Evolutionary conservation across 2,329 filamentous ascomycete species (phyloP).

Genomic region (Tolypocladium capitatum): DNA sequence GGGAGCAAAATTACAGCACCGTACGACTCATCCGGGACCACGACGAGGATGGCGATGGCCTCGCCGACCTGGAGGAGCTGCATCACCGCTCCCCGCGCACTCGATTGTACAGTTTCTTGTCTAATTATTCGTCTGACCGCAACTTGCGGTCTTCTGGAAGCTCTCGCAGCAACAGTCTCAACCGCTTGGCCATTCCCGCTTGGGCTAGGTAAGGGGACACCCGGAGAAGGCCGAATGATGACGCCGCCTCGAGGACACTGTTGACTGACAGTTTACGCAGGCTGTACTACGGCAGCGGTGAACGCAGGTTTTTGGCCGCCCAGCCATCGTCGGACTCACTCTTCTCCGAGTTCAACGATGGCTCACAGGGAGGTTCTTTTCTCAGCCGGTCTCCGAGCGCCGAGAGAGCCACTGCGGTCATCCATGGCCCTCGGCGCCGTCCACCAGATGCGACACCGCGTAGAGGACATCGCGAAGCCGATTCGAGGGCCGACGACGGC

Average conservation of each 20-base stretch:
- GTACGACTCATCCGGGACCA: constrained; percentile 38
- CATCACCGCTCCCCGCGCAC: constrained; percentile 39
- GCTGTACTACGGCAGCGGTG: constrained; percentile 59
- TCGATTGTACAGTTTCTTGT: constrained; percentile 38
- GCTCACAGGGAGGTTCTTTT: constrained; percentile 31
- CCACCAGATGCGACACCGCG: constrained; percentile 22
- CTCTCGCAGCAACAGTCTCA: constrained; percentile 33
- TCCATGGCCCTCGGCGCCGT: constrained; percentile 32
- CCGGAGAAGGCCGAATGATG: not conserved
- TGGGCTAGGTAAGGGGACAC: constrained; percentile 36
- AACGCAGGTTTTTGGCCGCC: constrained; percentile 36
- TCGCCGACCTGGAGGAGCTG: constrained; percentile 44
- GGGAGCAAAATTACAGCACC: constrained; percentile 21
- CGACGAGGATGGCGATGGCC: constrained; percentile 51
- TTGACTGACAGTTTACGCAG: constrained; percentile 17
- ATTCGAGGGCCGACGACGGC: not conserved
- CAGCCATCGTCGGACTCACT: constrained; percentile 31
- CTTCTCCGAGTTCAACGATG: constrained; percentile 32
- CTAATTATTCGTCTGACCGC: constrained; percentile 34
- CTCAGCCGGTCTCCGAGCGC: constrained; percentile 35
- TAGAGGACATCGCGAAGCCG: not conserved
- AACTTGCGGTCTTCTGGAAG: constrained; percentile 39
- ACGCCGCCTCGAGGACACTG: not conserved
- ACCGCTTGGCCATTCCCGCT: constrained; percentile 30
- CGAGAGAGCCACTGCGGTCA: constrained; percentile 31